phyloP scores from a whole-genome alignment of 2,329 filamentous ascomycete species.

The Conoideocrella luteorostrata region DNA sequence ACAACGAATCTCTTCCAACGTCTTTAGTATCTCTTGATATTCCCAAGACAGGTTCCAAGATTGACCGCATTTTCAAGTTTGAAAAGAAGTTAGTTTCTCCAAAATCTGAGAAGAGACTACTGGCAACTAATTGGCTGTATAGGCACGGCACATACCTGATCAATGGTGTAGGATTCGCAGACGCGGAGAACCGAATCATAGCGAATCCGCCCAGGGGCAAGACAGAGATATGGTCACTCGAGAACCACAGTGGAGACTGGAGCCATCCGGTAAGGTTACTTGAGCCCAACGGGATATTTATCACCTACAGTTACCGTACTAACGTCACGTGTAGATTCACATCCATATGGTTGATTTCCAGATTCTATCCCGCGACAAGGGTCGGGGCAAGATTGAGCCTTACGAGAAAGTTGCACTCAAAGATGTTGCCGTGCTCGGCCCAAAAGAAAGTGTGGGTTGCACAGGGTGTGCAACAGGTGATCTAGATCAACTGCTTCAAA shows the following conservation, averaged over 20 bases:
- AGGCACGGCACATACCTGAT: slow-evolving; percentile 40
- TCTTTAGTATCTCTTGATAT: not conserved
- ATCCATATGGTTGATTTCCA: slow-evolving; percentile 55
- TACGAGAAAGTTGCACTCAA: slow-evolving; percentile 43
- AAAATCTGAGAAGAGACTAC: too few relatives aligned
- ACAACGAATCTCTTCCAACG: not conserved
- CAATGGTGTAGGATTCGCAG: slow-evolving; percentile 38
- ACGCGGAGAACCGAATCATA: slow-evolving; percentile 41
- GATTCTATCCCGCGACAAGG: slow-evolving; percentile 31
- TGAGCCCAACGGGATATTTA: too few relatives aligned
- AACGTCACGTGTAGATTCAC: too few relatives aligned
- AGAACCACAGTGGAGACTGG: slow-evolving; percentile 43
- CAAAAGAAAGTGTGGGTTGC: too few relatives aligned
- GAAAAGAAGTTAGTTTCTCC: too few relatives aligned
- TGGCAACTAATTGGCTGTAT: too few relatives aligned
- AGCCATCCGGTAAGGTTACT: slow-evolving; percentile 48
- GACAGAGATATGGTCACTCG: slow-evolving; percentile 42
- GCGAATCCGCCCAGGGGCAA: slow-evolving; percentile 40
- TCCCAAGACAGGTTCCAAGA: not conserved
- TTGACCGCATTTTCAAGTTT: not conserved
- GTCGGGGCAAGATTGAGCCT: not conserved
- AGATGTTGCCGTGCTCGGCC: slow-evolving; percentile 54
- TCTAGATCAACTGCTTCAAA: too few relatives aligned
- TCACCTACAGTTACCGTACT: too few relatives aligned
- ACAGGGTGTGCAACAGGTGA: too few relatives aligned